A percentile compares a stretch with the other conserved stretches of the same genome.
These are phyloP conservation scores for Coemansia sp. DNA, from an alignment of 192 early-diverging fungal genomes.

Conservation along the genomic window DNA sequence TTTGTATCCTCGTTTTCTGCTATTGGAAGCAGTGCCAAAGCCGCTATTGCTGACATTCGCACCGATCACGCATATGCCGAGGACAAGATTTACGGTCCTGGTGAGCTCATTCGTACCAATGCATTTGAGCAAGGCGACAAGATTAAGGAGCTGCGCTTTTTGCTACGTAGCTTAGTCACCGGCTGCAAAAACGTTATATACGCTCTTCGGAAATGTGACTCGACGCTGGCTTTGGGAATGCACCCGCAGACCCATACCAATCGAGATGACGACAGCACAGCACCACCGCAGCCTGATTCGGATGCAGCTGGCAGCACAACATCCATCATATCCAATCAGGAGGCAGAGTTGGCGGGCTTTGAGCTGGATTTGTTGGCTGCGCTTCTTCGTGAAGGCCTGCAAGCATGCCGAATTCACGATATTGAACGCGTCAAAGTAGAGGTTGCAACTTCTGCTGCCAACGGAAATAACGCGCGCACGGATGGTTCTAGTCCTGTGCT, in stretches of 20 bases:
- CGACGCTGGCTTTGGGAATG: constrained; percentile 51
- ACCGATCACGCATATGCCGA: constrained; percentile 26
- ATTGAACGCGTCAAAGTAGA: constrained; percentile 31
- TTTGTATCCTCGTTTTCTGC: constrained; percentile 62
- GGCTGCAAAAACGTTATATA: constrained; percentile 82
- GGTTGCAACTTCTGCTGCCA: constrained; percentile 3
- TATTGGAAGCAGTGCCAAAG: constrained; percentile 36
- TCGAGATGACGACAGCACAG: constrained; percentile 9
- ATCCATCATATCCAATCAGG: constrained; percentile 26
- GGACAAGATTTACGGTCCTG: constrained; percentile 39
- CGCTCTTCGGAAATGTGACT: constrained; percentile 72
- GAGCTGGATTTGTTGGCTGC: constrained; percentile 47
- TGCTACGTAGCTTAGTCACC: constrained; percentile 87
- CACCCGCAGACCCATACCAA: constrained; percentile 9
- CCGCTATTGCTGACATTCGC: constrained; percentile 31
- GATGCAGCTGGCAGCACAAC: not conserved
- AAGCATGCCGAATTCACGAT: constrained; percentile 52
- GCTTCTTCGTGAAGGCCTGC: constrained; percentile 51
- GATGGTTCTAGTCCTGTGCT: not conserved
- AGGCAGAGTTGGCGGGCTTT: constrained; percentile 45
- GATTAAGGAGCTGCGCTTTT: constrained; percentile 71
- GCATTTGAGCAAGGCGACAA: constrained; percentile 50
- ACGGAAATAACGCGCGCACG: not conserved
- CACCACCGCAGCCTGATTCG: not conserved
- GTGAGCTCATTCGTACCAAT: constrained; percentile 49